Evolutionary conservation across 441 rosid genomes (phyloP).

Genomic region (Gossypium gossypioides): DNA sequence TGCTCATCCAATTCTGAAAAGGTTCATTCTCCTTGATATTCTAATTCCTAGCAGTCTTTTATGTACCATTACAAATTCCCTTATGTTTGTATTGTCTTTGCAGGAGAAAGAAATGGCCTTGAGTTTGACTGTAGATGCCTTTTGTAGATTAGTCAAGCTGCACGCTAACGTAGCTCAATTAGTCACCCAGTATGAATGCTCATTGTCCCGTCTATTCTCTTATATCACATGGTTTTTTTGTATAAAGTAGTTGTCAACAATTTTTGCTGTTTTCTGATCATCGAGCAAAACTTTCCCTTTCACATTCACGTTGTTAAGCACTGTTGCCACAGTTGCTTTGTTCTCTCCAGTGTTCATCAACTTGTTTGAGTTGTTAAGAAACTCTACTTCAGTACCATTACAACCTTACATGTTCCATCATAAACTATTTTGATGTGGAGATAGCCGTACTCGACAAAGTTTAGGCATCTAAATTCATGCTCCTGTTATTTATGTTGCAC

Average conservation of each 20-base stretch:
- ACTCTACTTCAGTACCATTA: conserved; percentile 1
- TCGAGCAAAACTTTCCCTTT: neutral
- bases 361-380: conserved; percentile 11
- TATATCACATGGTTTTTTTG: neutral
- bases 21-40: conserved; percentile 33
- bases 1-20: conserved; percentile 96
- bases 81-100: conserved; percentile 24
- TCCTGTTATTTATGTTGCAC: neutral
- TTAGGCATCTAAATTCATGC: neutral
- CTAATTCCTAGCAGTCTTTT: neutral
- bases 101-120: conserved; percentile 99
- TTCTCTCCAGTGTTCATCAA: neutral
- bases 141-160: conserved; percentile 98
- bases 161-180: conserved; percentile 89
- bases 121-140: conserved; percentile 78
- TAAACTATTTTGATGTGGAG: neutral
- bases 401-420: neutral
- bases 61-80: neutral
- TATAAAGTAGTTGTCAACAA: neutral
- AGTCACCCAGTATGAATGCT: conserved; percentile 65
- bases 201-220: neutral
- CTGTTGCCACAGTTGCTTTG: neutral
- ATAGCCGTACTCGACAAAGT: neutral
- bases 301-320: neutral
- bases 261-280: neutral